Evolutionary conservation across 441 rosid genomes (phyloP).

Genomic region (Pelargonium citronellum): DNA sequence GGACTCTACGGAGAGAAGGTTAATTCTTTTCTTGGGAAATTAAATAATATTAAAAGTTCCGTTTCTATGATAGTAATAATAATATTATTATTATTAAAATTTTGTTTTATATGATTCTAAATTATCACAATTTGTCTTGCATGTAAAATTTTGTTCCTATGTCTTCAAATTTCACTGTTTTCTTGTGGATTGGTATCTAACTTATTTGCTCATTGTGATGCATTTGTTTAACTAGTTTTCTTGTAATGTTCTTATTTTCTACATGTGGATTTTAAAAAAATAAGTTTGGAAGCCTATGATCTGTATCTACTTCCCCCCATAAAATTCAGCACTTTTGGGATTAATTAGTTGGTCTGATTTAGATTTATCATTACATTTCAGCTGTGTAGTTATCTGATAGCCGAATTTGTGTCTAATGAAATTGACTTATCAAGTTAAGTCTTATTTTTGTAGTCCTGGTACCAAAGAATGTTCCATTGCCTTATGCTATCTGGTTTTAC

Average conservation of each 20-base stretch:
- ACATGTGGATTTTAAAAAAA: neutral
- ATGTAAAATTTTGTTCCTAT: neutral
- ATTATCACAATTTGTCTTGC: neutral
- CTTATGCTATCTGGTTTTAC: neutral
- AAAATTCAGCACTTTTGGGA: neutral
- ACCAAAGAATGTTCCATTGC: neutral
- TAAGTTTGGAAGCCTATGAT: neutral
- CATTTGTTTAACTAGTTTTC: neutral
- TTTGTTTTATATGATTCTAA: too few relatives aligned
- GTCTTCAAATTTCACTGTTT: neutral
- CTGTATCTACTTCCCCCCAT: neutral
- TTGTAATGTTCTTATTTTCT: neutral
- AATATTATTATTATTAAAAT: too few relatives aligned
- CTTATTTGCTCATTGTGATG: neutral
- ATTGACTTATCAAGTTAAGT: neutral
- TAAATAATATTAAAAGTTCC: neutral
- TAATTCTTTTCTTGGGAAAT: neutral
- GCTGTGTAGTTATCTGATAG: neutral
- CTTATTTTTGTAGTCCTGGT: neutral
- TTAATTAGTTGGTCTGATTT: neutral
- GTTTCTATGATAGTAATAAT: neutral
- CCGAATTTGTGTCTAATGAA: neutral
- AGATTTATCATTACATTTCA: neutral
- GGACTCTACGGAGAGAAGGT: constrained; percentile 83
- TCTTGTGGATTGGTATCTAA: neutral